Conservation (phyloP, 2,329 filamentous ascomycete genomes). For the Tolypocladium inflatum region DNA sequence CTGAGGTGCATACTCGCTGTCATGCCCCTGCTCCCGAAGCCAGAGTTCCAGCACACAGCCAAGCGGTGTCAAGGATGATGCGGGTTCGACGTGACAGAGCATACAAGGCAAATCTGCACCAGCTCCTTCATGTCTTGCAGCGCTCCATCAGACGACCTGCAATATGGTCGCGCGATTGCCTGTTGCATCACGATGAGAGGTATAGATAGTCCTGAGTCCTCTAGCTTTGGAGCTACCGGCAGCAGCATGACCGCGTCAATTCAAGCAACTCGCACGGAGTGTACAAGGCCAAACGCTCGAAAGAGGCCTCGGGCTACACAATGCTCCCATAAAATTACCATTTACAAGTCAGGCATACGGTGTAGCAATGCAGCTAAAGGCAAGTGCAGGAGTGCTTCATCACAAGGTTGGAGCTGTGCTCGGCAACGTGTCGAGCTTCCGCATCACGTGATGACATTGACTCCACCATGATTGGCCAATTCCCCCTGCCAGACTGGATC, state of each 20-base stretch:
- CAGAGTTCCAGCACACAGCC: neutral
- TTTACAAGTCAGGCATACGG: neutral
- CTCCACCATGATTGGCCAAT: conserved; percentile 24
- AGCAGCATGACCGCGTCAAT: neutral
- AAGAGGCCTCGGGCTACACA: neutral
- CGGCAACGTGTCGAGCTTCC: conserved; percentile 6
- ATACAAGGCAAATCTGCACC: neutral
- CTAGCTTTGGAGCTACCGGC: neutral
- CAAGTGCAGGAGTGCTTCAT: neutral
- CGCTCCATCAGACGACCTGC: neutral
- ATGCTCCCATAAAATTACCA: too few species aligned
- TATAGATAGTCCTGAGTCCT: too few species aligned
- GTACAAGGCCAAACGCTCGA: neutral
- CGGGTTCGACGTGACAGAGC: neutral
- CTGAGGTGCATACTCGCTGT: neutral
- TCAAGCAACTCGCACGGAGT: neutral
- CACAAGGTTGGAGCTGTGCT: neutral
- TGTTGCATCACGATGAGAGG: neutral
- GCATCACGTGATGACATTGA: conserved; percentile 21
- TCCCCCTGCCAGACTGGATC: conserved; percentile 17
- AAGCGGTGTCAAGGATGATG: neutral
- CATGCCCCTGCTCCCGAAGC: too few species aligned
- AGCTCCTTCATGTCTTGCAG: neutral
- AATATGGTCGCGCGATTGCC: neutral
- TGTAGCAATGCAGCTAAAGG: neutral